A percentile compares a stretch with the other conserved stretches of the same genome.
Conservation (phyloP, 176 grass and related monocot genomes). For the Aechmea fasciata region DNA sequence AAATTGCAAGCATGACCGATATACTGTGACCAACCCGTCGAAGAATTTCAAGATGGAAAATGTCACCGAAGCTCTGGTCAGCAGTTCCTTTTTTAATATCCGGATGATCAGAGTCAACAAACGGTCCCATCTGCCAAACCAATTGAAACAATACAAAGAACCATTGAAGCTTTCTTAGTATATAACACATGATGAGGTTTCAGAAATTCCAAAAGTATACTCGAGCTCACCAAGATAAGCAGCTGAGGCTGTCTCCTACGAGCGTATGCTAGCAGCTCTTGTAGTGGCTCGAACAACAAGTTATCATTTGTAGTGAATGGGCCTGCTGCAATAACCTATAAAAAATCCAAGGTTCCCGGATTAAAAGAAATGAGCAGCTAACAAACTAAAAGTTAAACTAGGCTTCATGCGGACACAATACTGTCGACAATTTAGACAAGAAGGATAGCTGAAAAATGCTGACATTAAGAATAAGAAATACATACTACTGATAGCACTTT, state of each 20-base stretch:
- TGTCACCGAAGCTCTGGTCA: conserved; percentile 54
- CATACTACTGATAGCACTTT: conserved; percentile 52
- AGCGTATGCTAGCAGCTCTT: conserved; percentile 88
- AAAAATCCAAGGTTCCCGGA: conserved; percentile 18
- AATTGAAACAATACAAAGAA: not conserved
- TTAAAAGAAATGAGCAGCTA: not conserved
- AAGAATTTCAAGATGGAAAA: conserved; percentile 79
- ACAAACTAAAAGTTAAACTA: not conserved
- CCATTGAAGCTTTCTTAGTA: not conserved
- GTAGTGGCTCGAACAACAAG: conserved; percentile 81
- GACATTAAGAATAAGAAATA: not conserved
- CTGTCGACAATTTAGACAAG: not conserved
- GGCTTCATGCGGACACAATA: not conserved
- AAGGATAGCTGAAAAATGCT: not conserved
- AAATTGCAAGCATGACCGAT: conserved; percentile 15
- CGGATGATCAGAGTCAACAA: conserved; percentile 94
- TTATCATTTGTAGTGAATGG: conserved; percentile 93
- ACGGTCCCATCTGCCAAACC: conserved; percentile 82
- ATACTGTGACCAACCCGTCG: conserved; percentile 41
- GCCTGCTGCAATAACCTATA: conserved; percentile 77
- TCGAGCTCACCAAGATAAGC: conserved; percentile 65
- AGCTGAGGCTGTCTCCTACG: conserved; percentile 70
- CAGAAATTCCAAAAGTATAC: not conserved
- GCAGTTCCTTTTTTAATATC: conserved; percentile 75
- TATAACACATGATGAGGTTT: not conserved